Evolutionary conservation across 768 basidiomycete species (phyloP).

Genomic region (Auriscalpium vulgare): DNA sequence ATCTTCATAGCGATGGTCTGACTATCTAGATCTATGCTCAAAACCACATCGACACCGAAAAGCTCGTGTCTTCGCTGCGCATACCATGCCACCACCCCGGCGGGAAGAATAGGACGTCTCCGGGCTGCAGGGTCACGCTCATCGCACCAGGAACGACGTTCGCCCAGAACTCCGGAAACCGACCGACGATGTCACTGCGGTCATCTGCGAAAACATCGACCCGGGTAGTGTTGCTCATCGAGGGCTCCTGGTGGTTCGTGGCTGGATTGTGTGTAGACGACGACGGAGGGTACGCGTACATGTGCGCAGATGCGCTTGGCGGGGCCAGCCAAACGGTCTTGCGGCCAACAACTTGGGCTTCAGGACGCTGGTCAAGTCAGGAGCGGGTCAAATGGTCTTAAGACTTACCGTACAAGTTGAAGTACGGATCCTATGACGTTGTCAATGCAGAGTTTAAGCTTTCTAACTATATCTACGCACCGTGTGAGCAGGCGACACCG

Average conservation of each 20-base stretch:
- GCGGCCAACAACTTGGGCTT: conserved; percentile 81
- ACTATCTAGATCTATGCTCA: conserved; percentile 23
- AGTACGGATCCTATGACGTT: conserved; percentile 73
- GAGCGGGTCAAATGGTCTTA: neutral
- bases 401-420: conserved; percentile 76
- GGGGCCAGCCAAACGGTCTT: conserved; percentile 94
- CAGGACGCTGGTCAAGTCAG: neutral
- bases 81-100: conserved; percentile 95
- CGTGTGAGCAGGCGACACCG: conserved; percentile 85
- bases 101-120: conserved; percentile 85
- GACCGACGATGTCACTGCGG: conserved; percentile 18
- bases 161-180: conserved; percentile 46
- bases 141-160: conserved; percentile 53
- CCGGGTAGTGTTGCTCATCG: conserved; percentile 74
- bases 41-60: conserved; percentile 91
- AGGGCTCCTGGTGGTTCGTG: conserved; percentile 32
- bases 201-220: conserved; percentile 65
- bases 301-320: conserved; percentile 41
- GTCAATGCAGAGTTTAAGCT: neutral
- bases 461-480: conserved; percentile 34
- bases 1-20: too few relatives aligned
- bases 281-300: conserved; percentile 48
- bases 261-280: conserved; percentile 28
- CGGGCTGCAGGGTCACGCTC: conserved; percentile 60
- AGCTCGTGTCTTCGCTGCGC: conserved; percentile 74